phyloP scores from a whole-genome alignment of 805 yeast species.

The Spathaspora girioi region DNA sequence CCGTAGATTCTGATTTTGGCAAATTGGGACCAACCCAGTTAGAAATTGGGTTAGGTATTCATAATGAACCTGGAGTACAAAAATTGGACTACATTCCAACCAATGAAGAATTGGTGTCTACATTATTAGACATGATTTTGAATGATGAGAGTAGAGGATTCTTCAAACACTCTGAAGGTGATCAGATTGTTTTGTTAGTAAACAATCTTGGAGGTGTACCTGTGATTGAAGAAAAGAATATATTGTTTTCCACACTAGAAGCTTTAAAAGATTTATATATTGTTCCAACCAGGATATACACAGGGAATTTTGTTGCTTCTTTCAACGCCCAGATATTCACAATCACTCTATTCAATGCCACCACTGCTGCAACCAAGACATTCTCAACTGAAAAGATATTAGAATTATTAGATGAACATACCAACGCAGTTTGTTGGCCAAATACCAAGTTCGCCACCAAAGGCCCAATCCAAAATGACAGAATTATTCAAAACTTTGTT shows the following conservation, averaged over 20 bases:
- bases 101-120: constrained; percentile 26
- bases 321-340: constrained; percentile 37
- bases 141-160: constrained; percentile 27
- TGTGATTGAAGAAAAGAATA: constrained; percentile 25
- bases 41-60: constrained; percentile 37
- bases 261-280: constrained; percentile 22
- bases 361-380: constrained; percentile 20
- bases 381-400: constrained; percentile 19
- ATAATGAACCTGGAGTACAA: constrained; percentile 36
- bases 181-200: constrained; percentile 25
- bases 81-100: constrained; percentile 26
- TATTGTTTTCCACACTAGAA: constrained; percentile 19
- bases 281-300: constrained; percentile 24
- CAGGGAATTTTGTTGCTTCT: constrained; percentile 31
- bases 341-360: constrained; percentile 30
- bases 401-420: constrained; percentile 26
- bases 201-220: constrained; percentile 39
- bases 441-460: constrained; percentile 11
- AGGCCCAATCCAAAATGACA: constrained; percentile 14
- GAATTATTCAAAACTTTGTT: constrained; percentile 22
- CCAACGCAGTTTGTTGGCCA: constrained; percentile 30
- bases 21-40: constrained; percentile 23
- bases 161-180: constrained; percentile 22
- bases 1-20: constrained; percentile 17
- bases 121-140: constrained; percentile 21